These are phyloP conservation scores for Dioscorea dumetorum DNA, from an alignment of 106 monocot genomes.

Conservation along the genomic window DNA sequence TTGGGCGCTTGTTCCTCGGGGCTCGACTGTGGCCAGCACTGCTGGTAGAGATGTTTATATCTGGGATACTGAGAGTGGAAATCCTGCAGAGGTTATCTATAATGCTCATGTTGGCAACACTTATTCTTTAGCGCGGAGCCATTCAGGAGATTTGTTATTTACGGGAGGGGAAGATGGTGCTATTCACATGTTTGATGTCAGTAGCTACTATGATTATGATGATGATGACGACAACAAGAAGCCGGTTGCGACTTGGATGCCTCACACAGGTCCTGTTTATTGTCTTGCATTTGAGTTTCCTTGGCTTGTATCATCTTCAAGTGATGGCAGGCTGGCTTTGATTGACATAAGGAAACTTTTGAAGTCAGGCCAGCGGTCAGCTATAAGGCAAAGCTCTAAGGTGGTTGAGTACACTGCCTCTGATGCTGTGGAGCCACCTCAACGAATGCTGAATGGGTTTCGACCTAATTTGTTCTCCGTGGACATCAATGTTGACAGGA, in stretches of 20 bases:
- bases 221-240: conserved; percentile 4
- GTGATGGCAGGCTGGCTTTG: conserved; percentile 32
- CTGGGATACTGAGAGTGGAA: conserved; percentile 27
- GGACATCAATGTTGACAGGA: conserved; percentile 29
- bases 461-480: conserved; percentile 32
- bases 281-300: conserved; percentile 43
- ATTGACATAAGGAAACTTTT: conserved; percentile 34
- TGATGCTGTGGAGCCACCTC: conserved; percentile 22
- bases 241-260: conserved; percentile 22
- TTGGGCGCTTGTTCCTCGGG: conserved; percentile 28
- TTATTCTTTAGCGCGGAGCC: conserved; percentile 21
- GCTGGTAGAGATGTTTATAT: conserved; percentile 33
- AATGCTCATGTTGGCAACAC: conserved; percentile 25
- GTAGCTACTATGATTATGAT: not conserved
- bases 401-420: not conserved
- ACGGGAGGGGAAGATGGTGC: conserved; percentile 46
- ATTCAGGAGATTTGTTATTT: conserved; percentile 30
- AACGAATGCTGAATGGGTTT: conserved; percentile 39
- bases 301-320: conserved; percentile 41
- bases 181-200: conserved; percentile 29
- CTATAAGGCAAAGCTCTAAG: not conserved
- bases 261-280: conserved; percentile 27
- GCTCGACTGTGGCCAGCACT: conserved; percentile 27
- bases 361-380: conserved; percentile 3
- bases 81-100: conserved; percentile 3